Conservation (phyloP, 805 yeast species). For the Yamadazyma akitaensis region DNA sequence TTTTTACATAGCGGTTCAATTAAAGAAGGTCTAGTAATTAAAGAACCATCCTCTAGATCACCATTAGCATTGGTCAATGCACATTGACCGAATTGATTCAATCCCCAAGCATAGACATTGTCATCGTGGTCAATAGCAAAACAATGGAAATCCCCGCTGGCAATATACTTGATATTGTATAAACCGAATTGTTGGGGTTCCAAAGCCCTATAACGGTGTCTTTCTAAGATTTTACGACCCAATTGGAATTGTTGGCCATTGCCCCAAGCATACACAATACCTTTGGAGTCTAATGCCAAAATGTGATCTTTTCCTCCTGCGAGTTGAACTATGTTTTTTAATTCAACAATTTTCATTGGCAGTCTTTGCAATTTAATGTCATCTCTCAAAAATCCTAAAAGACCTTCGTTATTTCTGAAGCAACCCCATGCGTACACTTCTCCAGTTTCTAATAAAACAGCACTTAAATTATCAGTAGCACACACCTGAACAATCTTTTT, state of each 20-base stretch:
- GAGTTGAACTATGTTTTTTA: slow-evolving; percentile 71
- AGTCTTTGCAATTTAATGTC: slow-evolving; percentile 58
- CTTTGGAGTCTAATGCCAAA: slow-evolving; percentile 76
- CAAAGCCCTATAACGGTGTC: slow-evolving; percentile 66
- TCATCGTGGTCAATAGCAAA: slow-evolving; percentile 81
- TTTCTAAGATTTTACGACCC: slow-evolving; percentile 81
- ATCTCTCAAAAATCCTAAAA: slow-evolving; percentile 69
- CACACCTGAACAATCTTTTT: slow-evolving; percentile 68
- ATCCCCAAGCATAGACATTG: slow-evolving; percentile 85
- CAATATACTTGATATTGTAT: slow-evolving; percentile 71
- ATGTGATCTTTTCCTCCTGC: slow-evolving; percentile 94
- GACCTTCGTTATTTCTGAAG: slow-evolving; percentile 90
- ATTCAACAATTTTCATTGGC: slow-evolving; percentile 61
- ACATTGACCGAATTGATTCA: slow-evolving; percentile 96
- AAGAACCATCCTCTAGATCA: slow-evolving; percentile 79
- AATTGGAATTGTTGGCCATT: slow-evolving; percentile 91
- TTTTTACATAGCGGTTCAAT: slow-evolving; percentile 62
- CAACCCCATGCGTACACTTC: slow-evolving; percentile 98
- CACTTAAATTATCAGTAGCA: slow-evolving; percentile 90
- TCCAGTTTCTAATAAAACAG: slow-evolving; percentile 74
- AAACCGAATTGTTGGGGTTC: slow-evolving; percentile 85
- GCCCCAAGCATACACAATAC: slow-evolving; percentile 96
- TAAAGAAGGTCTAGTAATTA: slow-evolving; percentile 72
- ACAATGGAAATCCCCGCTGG: slow-evolving; percentile 94
- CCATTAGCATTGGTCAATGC: slow-evolving; percentile 62